Percentiles rank a stretch among this genome's conserved stretches.
Evolutionary conservation across 371 early-diverging fungal species (phyloP).

Genomic region (Saksenaea oblongispora): DNA sequence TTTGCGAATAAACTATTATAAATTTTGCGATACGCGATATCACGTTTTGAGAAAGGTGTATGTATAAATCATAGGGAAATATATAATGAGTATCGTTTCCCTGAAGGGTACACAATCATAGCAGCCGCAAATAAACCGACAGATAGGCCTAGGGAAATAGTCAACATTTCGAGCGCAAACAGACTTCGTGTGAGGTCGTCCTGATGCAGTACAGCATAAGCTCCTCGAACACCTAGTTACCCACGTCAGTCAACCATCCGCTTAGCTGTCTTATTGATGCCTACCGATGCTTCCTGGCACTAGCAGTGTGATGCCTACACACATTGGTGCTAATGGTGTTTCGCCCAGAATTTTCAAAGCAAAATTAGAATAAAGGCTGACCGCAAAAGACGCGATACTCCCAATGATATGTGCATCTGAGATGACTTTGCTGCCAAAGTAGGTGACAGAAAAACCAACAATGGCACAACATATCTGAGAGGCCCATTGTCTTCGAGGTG

Average conservation of each 20-base stretch:
- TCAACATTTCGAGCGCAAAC: constrained; percentile 44
- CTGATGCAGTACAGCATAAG: constrained; percentile 40
- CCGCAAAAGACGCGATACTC: constrained; percentile 43
- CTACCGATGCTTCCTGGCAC: constrained; percentile 53
- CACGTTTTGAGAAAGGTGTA: too few relatives aligned
- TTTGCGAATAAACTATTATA: too few relatives aligned
- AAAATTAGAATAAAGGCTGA: constrained; percentile 43
- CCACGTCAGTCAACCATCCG: background rate
- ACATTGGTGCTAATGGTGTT: constrained; percentile 39
- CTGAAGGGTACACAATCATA: constrained; percentile 48
- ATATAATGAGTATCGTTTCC: constrained; percentile 39
- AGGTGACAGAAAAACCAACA: constrained; percentile 35
- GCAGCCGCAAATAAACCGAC: constrained; percentile 46
- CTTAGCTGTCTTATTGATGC: background rate
- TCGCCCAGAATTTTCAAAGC: constrained; percentile 36
- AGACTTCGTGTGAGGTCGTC: constrained; percentile 23
- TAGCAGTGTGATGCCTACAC: constrained; percentile 43
- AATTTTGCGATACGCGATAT: too few relatives aligned
- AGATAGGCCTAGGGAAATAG: constrained; percentile 41
- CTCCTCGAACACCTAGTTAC: constrained; percentile 40
- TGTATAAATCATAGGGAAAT: constrained; percentile 41
- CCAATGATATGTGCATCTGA: constrained; percentile 37
- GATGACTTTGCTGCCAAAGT: constrained; percentile 36
- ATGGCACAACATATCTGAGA: constrained; percentile 31
- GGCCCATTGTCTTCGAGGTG: constrained; percentile 37